phyloP scores from a whole-genome alignment of 2,329 filamentous ascomycete genomes.

The Beauveria sp. region DNA sequence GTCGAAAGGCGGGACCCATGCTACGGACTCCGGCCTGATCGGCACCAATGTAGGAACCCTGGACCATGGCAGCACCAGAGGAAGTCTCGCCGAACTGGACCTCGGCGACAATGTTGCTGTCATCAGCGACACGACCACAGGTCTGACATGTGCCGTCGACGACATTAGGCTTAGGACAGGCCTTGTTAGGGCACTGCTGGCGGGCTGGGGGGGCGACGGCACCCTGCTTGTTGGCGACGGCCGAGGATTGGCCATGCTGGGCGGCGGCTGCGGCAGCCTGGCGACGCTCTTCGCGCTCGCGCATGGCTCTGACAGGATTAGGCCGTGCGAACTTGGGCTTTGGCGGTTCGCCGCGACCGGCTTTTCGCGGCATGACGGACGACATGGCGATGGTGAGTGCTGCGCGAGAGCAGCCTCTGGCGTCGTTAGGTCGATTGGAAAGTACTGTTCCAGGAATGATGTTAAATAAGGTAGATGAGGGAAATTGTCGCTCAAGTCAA shows the following conservation, averaged over 20 bases:
- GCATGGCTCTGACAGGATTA: slow-evolving; percentile 44
- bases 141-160: slow-evolving; percentile 66
- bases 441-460: not conserved
- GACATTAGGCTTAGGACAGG: slow-evolving; percentile 53
- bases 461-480: not conserved
- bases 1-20: slow-evolving; percentile 51
- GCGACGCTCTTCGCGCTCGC: slow-evolving; percentile 42
- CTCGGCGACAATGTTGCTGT: slow-evolving; percentile 83
- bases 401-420: not conserved
- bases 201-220: slow-evolving; percentile 29
- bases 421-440: not conserved
- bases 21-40: slow-evolving; percentile 74
- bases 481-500: not conserved
- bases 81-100: slow-evolving; percentile 85
- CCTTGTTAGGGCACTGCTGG: slow-evolving; percentile 49
- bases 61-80: slow-evolving; percentile 78
- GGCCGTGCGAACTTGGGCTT: slow-evolving; percentile 36
- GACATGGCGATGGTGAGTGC: slow-evolving; percentile 31
- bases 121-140: slow-evolving; percentile 74
- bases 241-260: slow-evolving; percentile 21
- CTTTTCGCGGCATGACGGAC: slow-evolving; percentile 36
- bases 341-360: slow-evolving; percentile 20
- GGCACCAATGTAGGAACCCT: slow-evolving; percentile 80
- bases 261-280: slow-evolving; percentile 25
- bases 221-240: slow-evolving; percentile 21